Conservation (phyloP, 352 stramenopile species). For the Phytophthora crassamura region DNA sequence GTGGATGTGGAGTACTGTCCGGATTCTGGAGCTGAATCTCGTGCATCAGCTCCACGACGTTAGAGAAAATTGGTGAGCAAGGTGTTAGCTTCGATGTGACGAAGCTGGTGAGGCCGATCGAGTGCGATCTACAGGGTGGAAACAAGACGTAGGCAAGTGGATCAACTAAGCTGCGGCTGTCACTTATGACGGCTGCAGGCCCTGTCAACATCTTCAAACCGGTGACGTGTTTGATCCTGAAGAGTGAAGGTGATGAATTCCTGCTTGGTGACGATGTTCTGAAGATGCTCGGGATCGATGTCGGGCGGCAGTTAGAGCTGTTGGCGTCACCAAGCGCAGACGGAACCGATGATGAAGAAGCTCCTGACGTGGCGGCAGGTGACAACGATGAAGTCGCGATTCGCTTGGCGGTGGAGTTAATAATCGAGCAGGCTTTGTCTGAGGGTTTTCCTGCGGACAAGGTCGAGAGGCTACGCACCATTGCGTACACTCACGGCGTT, state of each 20-base stretch:
- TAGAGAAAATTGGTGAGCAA: slow-evolving; percentile 10
- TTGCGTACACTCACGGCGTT: slow-evolving; percentile 10
- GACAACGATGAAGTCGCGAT: background rate
- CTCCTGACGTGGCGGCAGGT: background rate
- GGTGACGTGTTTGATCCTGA: slow-evolving; percentile 17
- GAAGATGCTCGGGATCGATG: slow-evolving; percentile 15
- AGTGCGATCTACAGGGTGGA: slow-evolving; percentile 15
- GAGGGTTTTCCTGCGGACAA: slow-evolving; percentile 18
- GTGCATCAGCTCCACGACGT: slow-evolving; percentile 22
- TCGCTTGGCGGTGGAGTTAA: slow-evolving; percentile 4
- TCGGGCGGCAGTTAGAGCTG: slow-evolving; percentile 15
- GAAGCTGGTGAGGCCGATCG: background rate
- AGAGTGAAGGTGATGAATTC: slow-evolving; percentile 15
- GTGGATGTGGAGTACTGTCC: slow-evolving; percentile 16
- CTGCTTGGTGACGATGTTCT: slow-evolving; percentile 23
- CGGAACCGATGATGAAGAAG: slow-evolving; percentile 14
- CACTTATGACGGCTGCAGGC: slow-evolving; percentile 6
- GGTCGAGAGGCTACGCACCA: slow-evolving; percentile 11
- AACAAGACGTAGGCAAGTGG: slow-evolving; percentile 3
- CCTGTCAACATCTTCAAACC: slow-evolving; percentile 17
- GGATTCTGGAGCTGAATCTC: slow-evolving; percentile 20
- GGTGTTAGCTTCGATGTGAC: slow-evolving; percentile 1
- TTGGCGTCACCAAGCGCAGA: slow-evolving; percentile 9
- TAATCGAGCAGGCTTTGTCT: slow-evolving; percentile 3
- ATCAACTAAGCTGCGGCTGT: slow-evolving; percentile 5